These are phyloP conservation scores for Hanseniaspora jakobsenii DNA, from an alignment of 805 yeast genomes.

Conservation along the genomic window DNA sequence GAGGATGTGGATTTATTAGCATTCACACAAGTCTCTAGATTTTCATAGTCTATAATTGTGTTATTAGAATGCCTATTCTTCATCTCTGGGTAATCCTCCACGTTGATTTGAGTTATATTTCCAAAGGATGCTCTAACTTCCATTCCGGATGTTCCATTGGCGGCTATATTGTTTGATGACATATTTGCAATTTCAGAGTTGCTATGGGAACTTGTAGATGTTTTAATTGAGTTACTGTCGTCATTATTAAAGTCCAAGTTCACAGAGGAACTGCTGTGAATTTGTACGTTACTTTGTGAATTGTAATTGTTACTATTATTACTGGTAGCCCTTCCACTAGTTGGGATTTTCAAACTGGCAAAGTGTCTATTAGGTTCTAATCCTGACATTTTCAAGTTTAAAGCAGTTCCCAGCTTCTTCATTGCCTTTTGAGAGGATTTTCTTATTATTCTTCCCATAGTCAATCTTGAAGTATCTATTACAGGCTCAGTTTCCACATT, in stretches of 20 bases:
- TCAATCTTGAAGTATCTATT: slow-evolving; percentile 55
- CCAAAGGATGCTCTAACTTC: slow-evolving; percentile 28
- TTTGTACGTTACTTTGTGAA: background rate
- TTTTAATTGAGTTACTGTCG: slow-evolving; percentile 12
- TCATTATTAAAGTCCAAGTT: no score
- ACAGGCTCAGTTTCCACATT: slow-evolving; percentile 45
- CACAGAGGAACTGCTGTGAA: no score
- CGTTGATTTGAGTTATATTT: slow-evolving; percentile 24
- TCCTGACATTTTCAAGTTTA: slow-evolving; percentile 74
- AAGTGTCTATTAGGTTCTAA: slow-evolving; percentile 85
- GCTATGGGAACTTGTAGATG: slow-evolving; percentile 8
- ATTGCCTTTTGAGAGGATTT: slow-evolving; percentile 69
- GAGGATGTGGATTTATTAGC: no score
- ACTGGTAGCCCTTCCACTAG: background rate
- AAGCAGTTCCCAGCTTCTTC: slow-evolving; percentile 69
- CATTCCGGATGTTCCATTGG: slow-evolving; percentile 10
- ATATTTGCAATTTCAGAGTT: slow-evolving; percentile 4
- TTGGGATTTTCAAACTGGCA: slow-evolving; percentile 71
- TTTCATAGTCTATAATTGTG: no score
- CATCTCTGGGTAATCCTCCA: slow-evolving; percentile 25
- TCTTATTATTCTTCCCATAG: slow-evolving; percentile 64
- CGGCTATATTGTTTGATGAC: no score
- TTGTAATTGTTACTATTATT: background rate
- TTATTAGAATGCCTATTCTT: slow-evolving; percentile 18
- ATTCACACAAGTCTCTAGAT: no score